Evolutionary conservation across 495 filamentous ascomycete genomes (phyloP), one percentile per base, ranked within the genome.

Genomic region (Baudoinia panamericana): DNA sequence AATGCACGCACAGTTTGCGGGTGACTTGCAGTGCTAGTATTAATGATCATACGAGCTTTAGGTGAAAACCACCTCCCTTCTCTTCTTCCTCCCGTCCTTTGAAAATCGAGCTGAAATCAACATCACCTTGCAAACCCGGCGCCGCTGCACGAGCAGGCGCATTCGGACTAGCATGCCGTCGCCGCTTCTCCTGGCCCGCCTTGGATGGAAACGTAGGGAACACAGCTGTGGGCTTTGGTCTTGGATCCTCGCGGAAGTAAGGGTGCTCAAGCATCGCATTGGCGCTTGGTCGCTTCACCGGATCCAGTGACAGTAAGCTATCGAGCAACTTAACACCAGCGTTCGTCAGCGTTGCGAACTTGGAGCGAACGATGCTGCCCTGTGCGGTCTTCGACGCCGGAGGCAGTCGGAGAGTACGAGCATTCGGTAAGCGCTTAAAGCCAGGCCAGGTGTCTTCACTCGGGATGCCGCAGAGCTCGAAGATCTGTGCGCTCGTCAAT

Each of bases 241-340:
- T 79, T 0, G 90, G 90, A 43, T 93, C 79, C 64, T 96, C 90
- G 15, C 63, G 66, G 60, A 96, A 97, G 57, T 90, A 97, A 29
- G 73, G 67, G 59, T 95, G 86, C 17, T 67, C 57, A 17, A 93
- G 72, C 42, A 82, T 73, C 25, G 80, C 70, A 41, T 71, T 63
- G 0, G 90, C 84, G 1, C 69, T 72, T 0, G 83, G 82, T 15
- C 90, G 67, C 5, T 59, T 55, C 0, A 68, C 69, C 0, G 90
- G 90, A 56, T 96, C 80, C 21, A 94, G 64, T 0, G 76, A 67
- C 9, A 97, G 65, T 7, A 96, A 63, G 0, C 63, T 63, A 2
- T 65, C 70, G 0, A 97, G 64, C 8, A 97, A 70, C 0, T 64
- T 58, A 11, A 71, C 68, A 26, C 90, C 90, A 5, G 82, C 75